phyloP scores from a whole-genome alignment of 345 rosid genomes.

The Acer saccharum region DNA sequence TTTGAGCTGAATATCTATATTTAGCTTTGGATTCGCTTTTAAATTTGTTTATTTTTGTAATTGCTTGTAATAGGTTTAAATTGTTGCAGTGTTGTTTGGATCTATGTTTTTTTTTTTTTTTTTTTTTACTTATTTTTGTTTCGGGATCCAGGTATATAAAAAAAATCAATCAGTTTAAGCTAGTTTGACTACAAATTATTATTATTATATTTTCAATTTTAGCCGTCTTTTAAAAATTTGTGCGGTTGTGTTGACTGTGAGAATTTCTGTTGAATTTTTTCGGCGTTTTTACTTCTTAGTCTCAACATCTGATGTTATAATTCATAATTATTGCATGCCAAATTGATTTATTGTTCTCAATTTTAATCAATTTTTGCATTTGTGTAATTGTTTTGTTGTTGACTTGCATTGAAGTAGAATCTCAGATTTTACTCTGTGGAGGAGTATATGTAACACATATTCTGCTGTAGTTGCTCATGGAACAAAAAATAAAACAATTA shows the following conservation, averaged over 20 bases:
- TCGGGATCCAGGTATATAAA: neutral
- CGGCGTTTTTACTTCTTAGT: too few species aligned
- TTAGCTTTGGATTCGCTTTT: neutral
- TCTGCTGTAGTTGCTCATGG: neutral
- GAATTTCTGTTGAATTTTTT: too few species aligned
- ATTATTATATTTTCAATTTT: neutral
- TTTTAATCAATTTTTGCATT: neutral
- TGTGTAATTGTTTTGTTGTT: neutral
- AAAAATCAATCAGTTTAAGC: neutral
- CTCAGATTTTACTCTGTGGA: neutral
- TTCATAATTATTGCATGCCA: too few species aligned
- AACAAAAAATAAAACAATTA: too few species aligned
- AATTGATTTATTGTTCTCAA: neutral
- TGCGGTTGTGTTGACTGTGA: too few species aligned
- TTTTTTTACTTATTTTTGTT: neutral
- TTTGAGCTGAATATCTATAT: neutral
- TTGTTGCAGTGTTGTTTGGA: neutral
- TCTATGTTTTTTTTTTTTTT: neutral
- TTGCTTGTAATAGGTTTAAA: neutral
- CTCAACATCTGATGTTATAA: too few species aligned
- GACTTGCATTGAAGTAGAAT: neutral
- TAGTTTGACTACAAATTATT: neutral
- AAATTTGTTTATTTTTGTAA: neutral
- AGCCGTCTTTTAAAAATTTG: too few species aligned
- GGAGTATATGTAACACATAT: neutral